These are phyloP conservation scores for Atkinsonella texensis DNA, from an alignment of 2,329 filamentous ascomycete genomes.

Conservation along the genomic window DNA sequence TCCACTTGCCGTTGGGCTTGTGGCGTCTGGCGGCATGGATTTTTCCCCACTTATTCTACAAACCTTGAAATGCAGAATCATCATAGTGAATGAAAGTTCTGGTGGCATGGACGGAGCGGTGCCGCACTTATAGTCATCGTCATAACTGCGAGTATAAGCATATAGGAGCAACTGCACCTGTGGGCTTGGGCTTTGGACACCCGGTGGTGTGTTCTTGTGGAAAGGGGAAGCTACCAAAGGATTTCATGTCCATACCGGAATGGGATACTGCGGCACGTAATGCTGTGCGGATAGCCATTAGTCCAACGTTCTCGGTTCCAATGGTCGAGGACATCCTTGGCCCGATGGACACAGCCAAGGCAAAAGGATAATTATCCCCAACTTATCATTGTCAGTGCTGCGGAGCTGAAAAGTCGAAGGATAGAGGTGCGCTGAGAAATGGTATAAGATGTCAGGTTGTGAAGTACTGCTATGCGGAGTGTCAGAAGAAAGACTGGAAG, in stretches of 20 bases:
- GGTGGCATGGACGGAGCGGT: constrained; percentile 33
- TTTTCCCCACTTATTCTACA: constrained; percentile 26
- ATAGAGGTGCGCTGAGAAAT: constrained; percentile 24
- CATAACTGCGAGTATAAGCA: constrained; percentile 30
- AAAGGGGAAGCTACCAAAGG: constrained; percentile 26
- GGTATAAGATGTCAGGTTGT: constrained; percentile 32
- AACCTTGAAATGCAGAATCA: constrained; percentile 23
- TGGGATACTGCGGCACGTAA: constrained; percentile 30
- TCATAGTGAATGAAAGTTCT: constrained; percentile 31
- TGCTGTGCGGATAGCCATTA: constrained; percentile 45
- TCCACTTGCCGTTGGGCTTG: constrained; percentile 25
- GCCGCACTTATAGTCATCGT: constrained; percentile 34
- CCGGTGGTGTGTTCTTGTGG: constrained; percentile 34
- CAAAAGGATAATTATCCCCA: not conserved
- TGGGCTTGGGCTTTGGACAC: constrained; percentile 23
- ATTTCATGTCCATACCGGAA: constrained; percentile 28
- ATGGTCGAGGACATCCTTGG: constrained; percentile 30
- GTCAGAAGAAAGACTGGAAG: constrained; percentile 43
- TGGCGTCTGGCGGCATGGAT: constrained; percentile 21
- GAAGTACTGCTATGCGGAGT: constrained; percentile 39
- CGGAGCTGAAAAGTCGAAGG: constrained; percentile 18
- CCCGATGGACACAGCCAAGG: constrained; percentile 7
- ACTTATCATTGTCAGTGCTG: constrained; percentile 25
- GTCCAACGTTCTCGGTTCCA: constrained; percentile 35
- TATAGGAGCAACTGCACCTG: constrained; percentile 23